These are phyloP conservation scores for Pseudogymnoascus sp. DNA, from an alignment of 2,329 filamentous ascomycete genomes.

Conservation along the genomic window DNA sequence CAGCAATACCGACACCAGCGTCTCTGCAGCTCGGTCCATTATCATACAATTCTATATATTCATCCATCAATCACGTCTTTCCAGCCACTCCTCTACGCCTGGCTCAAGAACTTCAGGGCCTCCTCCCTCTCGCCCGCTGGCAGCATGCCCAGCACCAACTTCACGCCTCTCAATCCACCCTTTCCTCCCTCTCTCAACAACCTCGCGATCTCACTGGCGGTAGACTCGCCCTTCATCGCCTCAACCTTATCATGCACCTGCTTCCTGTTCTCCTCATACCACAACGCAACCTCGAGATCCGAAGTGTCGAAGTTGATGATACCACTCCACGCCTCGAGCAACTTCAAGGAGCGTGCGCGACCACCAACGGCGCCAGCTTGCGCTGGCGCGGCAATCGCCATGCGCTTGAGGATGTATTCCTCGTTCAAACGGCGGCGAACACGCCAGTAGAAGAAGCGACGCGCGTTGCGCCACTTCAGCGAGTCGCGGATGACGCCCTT, in stretches of 20 bases:
- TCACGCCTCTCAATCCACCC: constrained; percentile 73
- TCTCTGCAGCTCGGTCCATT: not conserved
- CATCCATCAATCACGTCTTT: not conserved
- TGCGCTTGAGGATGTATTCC: constrained; percentile 91
- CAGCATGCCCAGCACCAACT: constrained; percentile 77
- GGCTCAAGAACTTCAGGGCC: constrained; percentile 26
- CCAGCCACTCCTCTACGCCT: not conserved
- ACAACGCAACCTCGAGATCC: constrained; percentile 77
- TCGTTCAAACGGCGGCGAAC: constrained; percentile 93
- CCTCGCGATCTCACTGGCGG: constrained; percentile 61
- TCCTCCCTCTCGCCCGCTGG: constrained; percentile 77
- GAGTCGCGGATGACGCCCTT: constrained; percentile 85
- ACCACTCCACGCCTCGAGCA: constrained; percentile 75
- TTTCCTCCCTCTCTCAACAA: constrained; percentile 58
- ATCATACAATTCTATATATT: constrained; percentile 4
- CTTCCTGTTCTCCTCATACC: constrained; percentile 95
- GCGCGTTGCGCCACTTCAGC: constrained; percentile 78
- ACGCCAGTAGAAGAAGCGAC: constrained; percentile 99
- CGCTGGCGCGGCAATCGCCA: constrained; percentile 43
- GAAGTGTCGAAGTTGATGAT: constrained; percentile 68
- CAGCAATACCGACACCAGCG: not conserved
- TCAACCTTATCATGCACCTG: constrained; percentile 77
- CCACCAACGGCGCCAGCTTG: constrained; percentile 40
- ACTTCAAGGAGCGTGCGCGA: constrained; percentile 61
- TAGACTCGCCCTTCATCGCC: constrained; percentile 66